phyloP scores from a whole-genome alignment of 139 green algal species.

The Chlorella sorokiniana region DNA sequence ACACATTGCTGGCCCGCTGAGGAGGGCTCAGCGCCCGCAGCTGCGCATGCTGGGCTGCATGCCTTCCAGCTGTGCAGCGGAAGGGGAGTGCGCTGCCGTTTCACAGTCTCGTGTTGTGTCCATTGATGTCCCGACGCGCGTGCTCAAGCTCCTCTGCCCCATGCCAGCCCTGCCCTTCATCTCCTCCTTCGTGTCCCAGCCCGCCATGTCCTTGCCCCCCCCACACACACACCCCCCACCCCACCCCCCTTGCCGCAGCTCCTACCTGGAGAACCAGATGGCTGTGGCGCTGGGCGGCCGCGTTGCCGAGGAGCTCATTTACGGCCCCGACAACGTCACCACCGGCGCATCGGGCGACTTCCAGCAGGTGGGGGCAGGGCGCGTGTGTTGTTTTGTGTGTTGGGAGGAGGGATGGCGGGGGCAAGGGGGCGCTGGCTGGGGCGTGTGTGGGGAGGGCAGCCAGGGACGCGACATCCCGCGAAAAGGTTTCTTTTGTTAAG shows the following conservation, averaged over 20 bases:
- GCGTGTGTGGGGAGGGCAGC: no score
- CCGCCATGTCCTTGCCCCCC: not conserved
- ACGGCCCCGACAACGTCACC: conserved; percentile 95
- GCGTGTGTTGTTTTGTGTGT: not conserved
- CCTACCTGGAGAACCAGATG: conserved; percentile 92
- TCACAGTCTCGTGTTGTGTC: no score
- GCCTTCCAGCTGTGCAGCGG: not conserved
- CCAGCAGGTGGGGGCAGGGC: conserved; percentile 62
- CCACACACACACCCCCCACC: not conserved
- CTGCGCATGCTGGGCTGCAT: not conserved
- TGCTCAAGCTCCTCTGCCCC: no score
- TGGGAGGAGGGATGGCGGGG: not conserved
- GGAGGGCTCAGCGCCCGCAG: not conserved
- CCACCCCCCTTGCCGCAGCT: conserved; percentile 35
- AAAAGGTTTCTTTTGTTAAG: no score
- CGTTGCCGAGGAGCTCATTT: conserved; percentile 99
- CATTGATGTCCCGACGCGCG: no score
- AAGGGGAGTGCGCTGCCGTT: not conserved
- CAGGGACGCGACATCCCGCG: no score
- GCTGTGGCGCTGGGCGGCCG: conserved; percentile 90
- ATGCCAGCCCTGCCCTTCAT: no score
- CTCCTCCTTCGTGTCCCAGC: not conserved
- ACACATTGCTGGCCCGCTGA: not conserved
- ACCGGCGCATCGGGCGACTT: conserved; percentile 95
- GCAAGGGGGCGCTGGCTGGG: no score